Percentiles rank a stretch among this genome's conserved stretches.
phyloP scores from a whole-genome alignment of 2,329 filamentous ascomycete species.

The Dactylellina drechsleri region DNA sequence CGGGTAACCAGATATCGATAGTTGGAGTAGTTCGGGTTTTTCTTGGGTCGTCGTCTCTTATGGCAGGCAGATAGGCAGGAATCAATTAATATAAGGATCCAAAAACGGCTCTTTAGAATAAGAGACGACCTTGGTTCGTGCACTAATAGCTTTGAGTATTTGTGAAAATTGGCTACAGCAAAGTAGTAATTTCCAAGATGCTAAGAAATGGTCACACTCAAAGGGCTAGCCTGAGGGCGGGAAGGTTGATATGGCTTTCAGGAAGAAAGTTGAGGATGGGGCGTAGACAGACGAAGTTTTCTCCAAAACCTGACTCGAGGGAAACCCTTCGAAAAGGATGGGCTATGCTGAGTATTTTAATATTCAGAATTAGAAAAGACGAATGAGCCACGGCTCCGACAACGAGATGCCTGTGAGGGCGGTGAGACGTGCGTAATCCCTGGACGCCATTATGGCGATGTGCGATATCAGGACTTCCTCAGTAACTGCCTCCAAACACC shows the following conservation, averaged over 20 bases:
- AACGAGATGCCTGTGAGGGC: conserved; percentile 49
- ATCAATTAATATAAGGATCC: conserved; percentile 34
- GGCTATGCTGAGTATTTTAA: conserved; percentile 52
- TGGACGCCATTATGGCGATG: conserved; percentile 33
- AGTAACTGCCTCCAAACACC: conserved; percentile 1
- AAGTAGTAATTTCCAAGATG: conserved; percentile 49
- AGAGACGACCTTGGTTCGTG: conserved; percentile 25
- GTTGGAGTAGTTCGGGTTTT: conserved; percentile 24
- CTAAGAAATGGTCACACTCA: conserved; percentile 32
- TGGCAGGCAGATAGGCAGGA: conserved; percentile 17
- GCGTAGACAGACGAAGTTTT: conserved; percentile 46
- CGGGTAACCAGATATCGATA: conserved; percentile 9
- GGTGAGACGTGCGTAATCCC: conserved; percentile 53
- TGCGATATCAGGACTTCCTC: conserved; percentile 34
- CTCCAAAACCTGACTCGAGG: conserved; percentile 52
- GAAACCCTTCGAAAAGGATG: conserved; percentile 30
- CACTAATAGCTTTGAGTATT: conserved; percentile 25
- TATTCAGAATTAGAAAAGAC: conserved; percentile 51
- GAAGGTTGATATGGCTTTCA: conserved; percentile 16
- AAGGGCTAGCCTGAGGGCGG: conserved; percentile 48
- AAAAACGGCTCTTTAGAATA: conserved; percentile 26
- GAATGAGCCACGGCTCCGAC: conserved; percentile 54
- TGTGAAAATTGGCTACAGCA: conserved; percentile 39
- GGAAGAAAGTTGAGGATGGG: conserved; percentile 40
- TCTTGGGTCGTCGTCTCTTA: conserved; percentile 33